Base-by-base conservation (phyloP, 306 rosid species). In the Vigna angularis region DNA sequence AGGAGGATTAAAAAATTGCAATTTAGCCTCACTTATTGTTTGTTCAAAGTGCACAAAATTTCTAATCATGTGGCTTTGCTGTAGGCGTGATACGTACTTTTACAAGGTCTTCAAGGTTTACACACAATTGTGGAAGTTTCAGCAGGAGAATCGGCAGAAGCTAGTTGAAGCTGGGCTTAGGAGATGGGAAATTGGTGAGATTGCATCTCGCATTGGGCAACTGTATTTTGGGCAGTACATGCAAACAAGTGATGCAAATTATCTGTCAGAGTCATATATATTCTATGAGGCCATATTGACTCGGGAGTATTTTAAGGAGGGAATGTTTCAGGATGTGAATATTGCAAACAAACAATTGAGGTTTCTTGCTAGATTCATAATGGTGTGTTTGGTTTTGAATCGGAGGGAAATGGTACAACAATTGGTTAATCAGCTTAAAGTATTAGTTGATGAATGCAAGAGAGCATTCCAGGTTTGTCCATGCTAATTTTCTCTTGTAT, bases 161-260 rank as follows among this genome's bases (percentile, higher is more conserved):
- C 78, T 95, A 66, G 88, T 95, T 9, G 98, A 95, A 16, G 79
- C 97, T 0, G 98, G 98, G 18, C 87, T 95, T 15, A 88, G 85
- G 74, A 82, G 98, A 57, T 88, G 96, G 90, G 97, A 92, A 79
- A 92, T 95, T 61, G 98, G 98, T 3, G 98, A 95, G 84, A 95
- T 95, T 70, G 98, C 98, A 0, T 95, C 98, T 14, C 91, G 98
- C 36, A 95, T 95, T 42, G 98, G 96, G 7, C 98, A 95, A 78
- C 89, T 95, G 7, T 95, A 92, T 79, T 83, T 95, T 50, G 98
- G 98, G 34, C 97, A 92, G 83, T 95, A 95, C 83, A 92, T 92
- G 98, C 73, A 91, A 72, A 92, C 96, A 28, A 92, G 98, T 79
- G 96, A 95, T 73, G 93, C 93, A 14, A 92, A 86, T 81, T 92